Evolutionary conservation across 371 early-diverging fungal genomes (phyloP).

Genomic region (Mucor saturninus): DNA sequence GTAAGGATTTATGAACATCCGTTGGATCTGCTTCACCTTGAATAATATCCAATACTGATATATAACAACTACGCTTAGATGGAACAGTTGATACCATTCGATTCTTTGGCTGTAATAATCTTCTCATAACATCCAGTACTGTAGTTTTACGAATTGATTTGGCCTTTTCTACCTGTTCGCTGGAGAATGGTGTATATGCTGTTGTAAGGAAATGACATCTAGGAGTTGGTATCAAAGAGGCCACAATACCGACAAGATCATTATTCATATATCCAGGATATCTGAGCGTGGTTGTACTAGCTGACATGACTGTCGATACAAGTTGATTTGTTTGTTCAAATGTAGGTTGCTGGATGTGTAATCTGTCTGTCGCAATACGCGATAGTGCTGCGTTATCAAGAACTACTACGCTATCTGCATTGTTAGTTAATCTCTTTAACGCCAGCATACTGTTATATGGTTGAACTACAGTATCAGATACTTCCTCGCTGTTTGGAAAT

Average conservation of each 20-base stretch:
- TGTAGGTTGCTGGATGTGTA: constrained; percentile 93
- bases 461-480: constrained; percentile 99
- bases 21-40: constrained; percentile 98
- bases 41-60: constrained; percentile 95
- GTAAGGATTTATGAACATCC: constrained; percentile 96
- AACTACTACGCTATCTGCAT: constrained; percentile 97
- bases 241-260: constrained; percentile 94
- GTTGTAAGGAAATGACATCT: constrained; percentile 98
- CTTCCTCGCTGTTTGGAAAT: constrained; percentile 98
- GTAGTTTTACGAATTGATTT: constrained; percentile 95
- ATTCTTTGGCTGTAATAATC: constrained; percentile 95
- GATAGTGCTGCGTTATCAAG: constrained; percentile 96
- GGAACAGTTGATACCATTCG: constrained; percentile 93
- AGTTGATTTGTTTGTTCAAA: constrained; percentile 98
- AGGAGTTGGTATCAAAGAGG: constrained; percentile 95
- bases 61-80: constrained; percentile 92
- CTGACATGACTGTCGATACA: constrained; percentile 98
- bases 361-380: constrained; percentile 91
- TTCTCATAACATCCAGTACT: constrained; percentile 97
- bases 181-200: constrained; percentile 98
- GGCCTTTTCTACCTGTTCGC: constrained; percentile 90
- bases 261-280: constrained; percentile 99
- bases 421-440: constrained; percentile 88
- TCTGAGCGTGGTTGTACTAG: constrained; percentile 97
- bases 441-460: constrained; percentile 99